Evolutionary conservation across 805 yeast species (phyloP).

Genomic region (Hanseniaspora mollemarum): DNA sequence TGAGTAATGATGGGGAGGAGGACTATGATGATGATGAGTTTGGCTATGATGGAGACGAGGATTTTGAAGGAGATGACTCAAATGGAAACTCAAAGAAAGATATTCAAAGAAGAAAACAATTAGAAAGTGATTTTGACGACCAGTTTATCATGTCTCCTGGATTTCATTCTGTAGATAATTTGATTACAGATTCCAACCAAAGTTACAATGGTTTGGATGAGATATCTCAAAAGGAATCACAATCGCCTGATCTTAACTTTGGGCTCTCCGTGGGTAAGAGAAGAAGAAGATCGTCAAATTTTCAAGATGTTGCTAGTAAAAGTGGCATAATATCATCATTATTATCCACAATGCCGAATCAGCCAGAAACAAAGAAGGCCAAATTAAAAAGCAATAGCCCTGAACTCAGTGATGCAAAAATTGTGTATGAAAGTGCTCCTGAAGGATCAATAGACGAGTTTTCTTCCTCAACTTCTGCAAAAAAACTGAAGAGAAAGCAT

Average conservation of each 20-base stretch:
- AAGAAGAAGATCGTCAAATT: slow-evolving; percentile 16
- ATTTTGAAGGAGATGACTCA: slow-evolving; percentile 22
- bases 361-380: not conserved
- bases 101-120: slow-evolving; percentile 12
- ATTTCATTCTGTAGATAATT: slow-evolving; percentile 4
- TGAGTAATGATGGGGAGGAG: slow-evolving; percentile 15
- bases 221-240: not conserved
- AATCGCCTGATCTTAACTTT: slow-evolving; percentile 6
- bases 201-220: not conserved
- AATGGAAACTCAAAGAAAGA: slow-evolving; percentile 22
- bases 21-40: slow-evolving; percentile 15
- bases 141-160: slow-evolving; percentile 13
- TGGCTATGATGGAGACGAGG: slow-evolving; percentile 19
- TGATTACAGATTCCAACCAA: slow-evolving; percentile 1
- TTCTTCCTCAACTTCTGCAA: slow-evolving; percentile 15
- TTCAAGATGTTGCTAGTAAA: not conserved
- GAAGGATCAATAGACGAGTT: not conserved
- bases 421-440: not conserved
- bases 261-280: slow-evolving; percentile 8
- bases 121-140: slow-evolving; percentile 15
- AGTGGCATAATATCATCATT: not conserved
- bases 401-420: not conserved
- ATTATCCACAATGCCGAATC: slow-evolving; percentile 1
- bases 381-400: not conserved
- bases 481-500: slow-evolving; percentile 28